A percentile compares a stretch with the other conserved stretches of the same genome.
Conservation (phyloP, 2,329 filamentous ascomycete genomes). For the Cladorrhinum sp. region DNA sequence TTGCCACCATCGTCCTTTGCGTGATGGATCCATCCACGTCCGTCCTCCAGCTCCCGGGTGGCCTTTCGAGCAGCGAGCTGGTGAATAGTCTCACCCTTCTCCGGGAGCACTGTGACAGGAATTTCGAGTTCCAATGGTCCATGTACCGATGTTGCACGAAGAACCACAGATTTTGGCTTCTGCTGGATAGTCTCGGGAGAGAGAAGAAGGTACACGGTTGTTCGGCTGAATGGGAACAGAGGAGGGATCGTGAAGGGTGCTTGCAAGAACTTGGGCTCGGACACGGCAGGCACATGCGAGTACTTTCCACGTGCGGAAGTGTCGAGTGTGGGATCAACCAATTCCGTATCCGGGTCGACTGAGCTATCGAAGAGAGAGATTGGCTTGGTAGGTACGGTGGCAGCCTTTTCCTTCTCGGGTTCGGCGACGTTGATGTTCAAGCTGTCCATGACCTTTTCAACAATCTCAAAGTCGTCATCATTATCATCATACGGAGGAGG, state of each 20-base stretch:
- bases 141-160: conserved; percentile 55
- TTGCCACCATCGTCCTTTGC: conserved; percentile 36
- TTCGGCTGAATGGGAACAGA: conserved; percentile 65
- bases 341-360: conserved; percentile 40
- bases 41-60: conserved; percentile 66
- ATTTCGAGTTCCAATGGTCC: conserved; percentile 64
- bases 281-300: conserved; percentile 51
- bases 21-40: conserved; percentile 62
- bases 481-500: conserved; percentile 13
- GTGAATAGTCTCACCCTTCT: conserved; percentile 57
- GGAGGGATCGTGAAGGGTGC: conserved; percentile 61
- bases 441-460: conserved; percentile 55
- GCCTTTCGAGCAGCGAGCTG: conserved; percentile 68
- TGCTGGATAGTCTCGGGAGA: conserved; percentile 45
- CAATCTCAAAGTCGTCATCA: conserved; percentile 58
- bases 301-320: conserved; percentile 36
- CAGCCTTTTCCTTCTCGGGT: conserved; percentile 17
- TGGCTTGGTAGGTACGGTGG: conserved; percentile 32
- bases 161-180: conserved; percentile 53
- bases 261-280: conserved; percentile 58
- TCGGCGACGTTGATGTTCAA: conserved; percentile 38
- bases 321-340: conserved; percentile 28
- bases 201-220: conserved; percentile 63
- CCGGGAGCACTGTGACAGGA: conserved; percentile 50
- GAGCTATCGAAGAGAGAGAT: conserved; percentile 60